Evolutionary conservation across 805 yeast species (phyloP), one percentile per base, ranked within the genome.

Genomic region (Pichia pseudocactophila): DNA sequence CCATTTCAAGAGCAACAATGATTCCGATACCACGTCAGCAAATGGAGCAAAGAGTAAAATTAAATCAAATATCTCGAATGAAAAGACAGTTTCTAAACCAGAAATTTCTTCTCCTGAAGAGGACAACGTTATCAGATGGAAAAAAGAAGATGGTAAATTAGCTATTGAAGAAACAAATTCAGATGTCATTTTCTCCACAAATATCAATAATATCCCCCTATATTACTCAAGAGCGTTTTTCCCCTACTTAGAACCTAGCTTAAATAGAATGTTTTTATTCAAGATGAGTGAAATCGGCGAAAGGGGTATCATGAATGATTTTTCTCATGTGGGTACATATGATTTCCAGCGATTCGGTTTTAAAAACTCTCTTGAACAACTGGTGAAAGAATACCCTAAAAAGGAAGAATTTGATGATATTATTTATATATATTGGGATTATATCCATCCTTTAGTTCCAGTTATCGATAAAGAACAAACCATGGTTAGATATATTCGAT

Each of bases 141-240:
- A 26, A 3, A 20, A 40, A 27, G 12, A 42, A 22, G 15, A 25
- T 5, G 8, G 30, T 30, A 9, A 33, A 30, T 20, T 13, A 35
- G 10, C 32, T 17, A 20, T 33, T 15, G 30, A 36, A 26, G 36
- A 16, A 30, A 37, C 7, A 3, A 30, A 35, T 13, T 4, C 18
- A 15, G 33, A 33, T 7, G 31, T 40, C 2, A 25, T 7, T 2
- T 43, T 43, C 15, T 30, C 4, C 3, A 35, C 42, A 30, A 39
- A 28, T 32, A 16, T 26, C 11, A 39, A 26, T 27, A 31, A 32
- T 25, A 35, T 40, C 1, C 42, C 51, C 2, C 20, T 48, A 20
- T 48, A 48, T 16, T 40, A 45, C 37, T 45, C 51, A 5, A 33
- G 47, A 11, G 47, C 48, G 3, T 48, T 48, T 31, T 45, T 40